Evolutionary conservation across 1,284 basidiomycete species (phyloP).

Genomic region (Heterobasidion parviporum): DNA sequence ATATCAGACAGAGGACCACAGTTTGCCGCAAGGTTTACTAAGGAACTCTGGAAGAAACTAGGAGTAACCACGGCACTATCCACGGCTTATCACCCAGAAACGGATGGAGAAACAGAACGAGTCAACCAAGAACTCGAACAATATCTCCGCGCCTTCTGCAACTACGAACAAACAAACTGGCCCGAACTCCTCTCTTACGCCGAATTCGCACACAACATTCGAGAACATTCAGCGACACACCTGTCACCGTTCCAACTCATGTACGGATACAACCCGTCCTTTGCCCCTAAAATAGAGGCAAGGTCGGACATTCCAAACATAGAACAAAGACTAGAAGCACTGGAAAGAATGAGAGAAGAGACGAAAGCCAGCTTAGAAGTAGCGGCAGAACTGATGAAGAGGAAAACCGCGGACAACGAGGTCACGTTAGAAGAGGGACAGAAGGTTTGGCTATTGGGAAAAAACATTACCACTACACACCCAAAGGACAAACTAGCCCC

Average conservation of each 20-base stretch:
- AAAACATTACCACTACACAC: too few species aligned
- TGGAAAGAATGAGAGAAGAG: too few species aligned
- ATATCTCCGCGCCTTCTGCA: conserved; percentile 5
- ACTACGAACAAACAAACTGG: conserved; percentile 7
- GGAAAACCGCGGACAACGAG: too few species aligned
- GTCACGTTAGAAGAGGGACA: too few species aligned
- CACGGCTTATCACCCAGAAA: conserved; percentile 2
- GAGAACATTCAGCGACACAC: background rate
- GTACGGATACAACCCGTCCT: too few species aligned
- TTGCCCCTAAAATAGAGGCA: too few species aligned
- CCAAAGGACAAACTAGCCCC: too few species aligned
- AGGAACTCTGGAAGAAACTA: background rate
- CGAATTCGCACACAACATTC: conserved; percentile 6
- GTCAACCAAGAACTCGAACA: conserved; percentile 9
- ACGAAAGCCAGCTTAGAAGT: too few species aligned
- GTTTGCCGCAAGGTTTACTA: background rate
- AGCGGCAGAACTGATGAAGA: too few species aligned
- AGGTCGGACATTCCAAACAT: too few species aligned
- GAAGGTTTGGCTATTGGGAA: too few species aligned
- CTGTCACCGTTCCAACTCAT: background rate
- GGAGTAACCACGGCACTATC: conserved; percentile 4
- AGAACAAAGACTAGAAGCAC: too few species aligned
- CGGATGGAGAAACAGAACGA: conserved; percentile 8
- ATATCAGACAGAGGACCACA: conserved; percentile 1
- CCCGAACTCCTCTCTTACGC: background rate